phyloP scores from a whole-genome alignment of 345 rosid genomes.

The Boechera stricta region DNA sequence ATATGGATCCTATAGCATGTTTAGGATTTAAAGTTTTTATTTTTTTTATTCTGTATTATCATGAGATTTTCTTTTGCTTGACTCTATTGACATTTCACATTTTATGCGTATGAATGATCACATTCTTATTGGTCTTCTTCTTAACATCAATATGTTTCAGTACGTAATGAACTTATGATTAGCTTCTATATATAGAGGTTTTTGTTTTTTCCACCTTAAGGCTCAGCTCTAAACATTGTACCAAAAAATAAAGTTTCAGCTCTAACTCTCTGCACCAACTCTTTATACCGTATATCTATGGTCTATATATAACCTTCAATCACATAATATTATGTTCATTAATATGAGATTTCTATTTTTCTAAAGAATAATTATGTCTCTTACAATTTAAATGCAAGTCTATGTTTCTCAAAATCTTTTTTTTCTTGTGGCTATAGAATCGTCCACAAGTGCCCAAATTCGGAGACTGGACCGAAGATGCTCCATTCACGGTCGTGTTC shows the following conservation, averaged over 20 bases:
- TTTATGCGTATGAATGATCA: not conserved
- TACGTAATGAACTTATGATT: not conserved
- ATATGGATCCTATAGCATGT: not conserved
- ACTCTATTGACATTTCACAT: conserved; percentile 7
- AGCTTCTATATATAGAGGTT: not conserved
- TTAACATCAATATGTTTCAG: not conserved
- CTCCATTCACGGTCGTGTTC: conserved; percentile 37
- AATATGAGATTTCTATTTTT: not conserved
- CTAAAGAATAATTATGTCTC: not conserved
- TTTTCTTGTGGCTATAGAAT: conserved; percentile 26
- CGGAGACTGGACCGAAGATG: conserved; percentile 44
- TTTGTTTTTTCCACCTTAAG: not conserved
- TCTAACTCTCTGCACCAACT: not conserved
- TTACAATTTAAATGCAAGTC: not conserved
- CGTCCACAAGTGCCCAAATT: conserved; percentile 40
- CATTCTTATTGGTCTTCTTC: not conserved
- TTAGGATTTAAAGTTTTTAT: not conserved
- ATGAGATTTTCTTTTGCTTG: not conserved
- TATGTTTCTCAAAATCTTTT: not conserved
- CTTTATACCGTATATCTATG: not conserved
- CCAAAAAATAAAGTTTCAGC: too few relatives aligned
- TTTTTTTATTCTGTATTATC: not conserved
- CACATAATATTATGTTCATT: not conserved
- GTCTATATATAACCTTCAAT: not conserved
- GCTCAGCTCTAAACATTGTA: not conserved